Conservation (phyloP, 2,329 filamentous ascomycete genomes). For the Colletotrichum sp. region DNA sequence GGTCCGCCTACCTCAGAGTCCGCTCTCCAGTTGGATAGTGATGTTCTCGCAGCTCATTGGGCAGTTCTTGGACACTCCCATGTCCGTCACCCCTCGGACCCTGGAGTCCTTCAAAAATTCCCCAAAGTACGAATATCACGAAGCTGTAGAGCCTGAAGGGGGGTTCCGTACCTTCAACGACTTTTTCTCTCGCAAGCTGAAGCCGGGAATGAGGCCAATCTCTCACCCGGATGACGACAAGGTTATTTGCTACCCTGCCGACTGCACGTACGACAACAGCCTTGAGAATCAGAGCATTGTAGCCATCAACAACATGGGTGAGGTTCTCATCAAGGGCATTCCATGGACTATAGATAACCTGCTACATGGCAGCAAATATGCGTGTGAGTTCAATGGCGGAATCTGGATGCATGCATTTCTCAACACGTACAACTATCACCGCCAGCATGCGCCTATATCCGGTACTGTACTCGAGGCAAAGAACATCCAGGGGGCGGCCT, state of each 20-base stretch:
- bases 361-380: constrained; percentile 35
- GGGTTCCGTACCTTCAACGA: constrained; percentile 44
- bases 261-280: constrained; percentile 37
- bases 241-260: constrained; percentile 39
- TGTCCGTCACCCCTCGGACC: constrained; percentile 34
- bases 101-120: constrained; percentile 36
- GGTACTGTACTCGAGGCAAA: constrained; percentile 41
- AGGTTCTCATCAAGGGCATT: constrained; percentile 39
- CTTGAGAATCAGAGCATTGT: constrained; percentile 27
- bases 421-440: constrained; percentile 44
- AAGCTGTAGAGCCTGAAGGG: constrained; percentile 33
- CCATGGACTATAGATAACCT: constrained; percentile 41
- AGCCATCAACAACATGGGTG: constrained; percentile 26
- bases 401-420: constrained; percentile 46
- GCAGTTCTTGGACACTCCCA: constrained; percentile 34
- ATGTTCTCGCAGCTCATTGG: constrained; percentile 40
- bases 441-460: constrained; percentile 42
- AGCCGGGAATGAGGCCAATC: constrained; percentile 36
- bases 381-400: constrained; percentile 39
- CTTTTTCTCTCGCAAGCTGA: constrained; percentile 42
- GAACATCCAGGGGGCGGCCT: constrained; percentile 39
- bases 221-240: constrained; percentile 28
- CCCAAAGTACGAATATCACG: constrained; percentile 32
- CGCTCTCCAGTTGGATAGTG: constrained; percentile 42
- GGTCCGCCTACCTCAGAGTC: constrained; percentile 31